phyloP scores from a whole-genome alignment of 768 basidiomycete species.

The Chalciporus sphaerocephalus region DNA sequence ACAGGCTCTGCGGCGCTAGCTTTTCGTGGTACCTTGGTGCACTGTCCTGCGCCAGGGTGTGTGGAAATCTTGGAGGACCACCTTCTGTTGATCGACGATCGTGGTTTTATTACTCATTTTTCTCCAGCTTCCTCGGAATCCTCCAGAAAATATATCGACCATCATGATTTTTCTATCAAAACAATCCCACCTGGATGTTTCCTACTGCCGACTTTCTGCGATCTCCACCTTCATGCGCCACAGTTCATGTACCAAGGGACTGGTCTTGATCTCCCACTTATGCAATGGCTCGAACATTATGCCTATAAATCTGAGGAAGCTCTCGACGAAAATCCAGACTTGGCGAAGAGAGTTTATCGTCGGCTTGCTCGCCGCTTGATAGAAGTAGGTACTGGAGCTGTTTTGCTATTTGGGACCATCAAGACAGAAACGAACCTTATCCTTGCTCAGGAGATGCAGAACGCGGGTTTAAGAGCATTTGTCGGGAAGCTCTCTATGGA shows the following conservation, averaged over 20 bases:
- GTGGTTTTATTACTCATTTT: constrained; percentile 52
- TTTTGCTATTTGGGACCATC: constrained; percentile 81
- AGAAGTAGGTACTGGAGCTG: constrained; percentile 73
- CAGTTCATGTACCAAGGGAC: constrained; percentile 88
- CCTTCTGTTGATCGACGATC: constrained; percentile 39
- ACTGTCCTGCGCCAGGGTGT: constrained; percentile 49
- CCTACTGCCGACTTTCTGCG: constrained; percentile 74
- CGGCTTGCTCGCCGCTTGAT: constrained; percentile 62
- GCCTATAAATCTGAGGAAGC: constrained; percentile 78
- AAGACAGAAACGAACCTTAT: constrained; percentile 76
- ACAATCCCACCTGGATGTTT: constrained; percentile 54
- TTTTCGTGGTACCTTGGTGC: constrained; percentile 53
- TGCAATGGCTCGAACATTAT: constrained; percentile 81
- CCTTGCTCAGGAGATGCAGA: constrained; percentile 70
- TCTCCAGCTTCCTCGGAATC: constrained; percentile 33
- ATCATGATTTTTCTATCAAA: constrained; percentile 15
- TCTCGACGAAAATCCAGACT: constrained; percentile 54
- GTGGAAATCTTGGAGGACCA: constrained; percentile 55
- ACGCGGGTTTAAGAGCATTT: constrained; percentile 68
- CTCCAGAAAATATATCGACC: constrained; percentile 34
- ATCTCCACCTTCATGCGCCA: constrained; percentile 84
- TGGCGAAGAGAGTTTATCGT: constrained; percentile 66
- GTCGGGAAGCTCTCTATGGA: constrained; percentile 95
- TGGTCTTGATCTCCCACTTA: constrained; percentile 77
- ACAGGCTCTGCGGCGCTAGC: constrained; percentile 11